Conservation (phyloP, 768 basidiomycete genomes). For the Daedaleopsis sinensis region DNA sequence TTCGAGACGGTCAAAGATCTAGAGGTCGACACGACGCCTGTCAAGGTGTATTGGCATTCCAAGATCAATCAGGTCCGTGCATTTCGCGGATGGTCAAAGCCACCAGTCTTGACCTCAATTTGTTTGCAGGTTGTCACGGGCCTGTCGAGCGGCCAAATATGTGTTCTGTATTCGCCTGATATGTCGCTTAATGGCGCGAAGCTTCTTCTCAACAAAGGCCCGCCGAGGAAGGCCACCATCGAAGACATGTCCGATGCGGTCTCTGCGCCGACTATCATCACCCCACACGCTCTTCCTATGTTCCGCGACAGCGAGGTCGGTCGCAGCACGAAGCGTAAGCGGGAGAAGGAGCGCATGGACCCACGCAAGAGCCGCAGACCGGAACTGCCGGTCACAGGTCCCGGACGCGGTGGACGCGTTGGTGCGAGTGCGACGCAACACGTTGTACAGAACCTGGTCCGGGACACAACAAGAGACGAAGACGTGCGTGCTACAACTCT, state of each 20-base stretch:
- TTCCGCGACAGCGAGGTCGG: slow-evolving; percentile 79
- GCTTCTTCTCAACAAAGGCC: slow-evolving; percentile 84
- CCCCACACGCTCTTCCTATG: slow-evolving; percentile 91
- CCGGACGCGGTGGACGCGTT: slow-evolving; percentile 91
- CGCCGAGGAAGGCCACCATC: slow-evolving; percentile 75
- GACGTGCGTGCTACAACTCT: slow-evolving; percentile 70
- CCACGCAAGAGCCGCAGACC: slow-evolving; percentile 91
- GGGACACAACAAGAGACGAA: slow-evolving; percentile 88
- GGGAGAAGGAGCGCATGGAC: slow-evolving; percentile 87
- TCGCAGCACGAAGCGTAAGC: slow-evolving; percentile 81
- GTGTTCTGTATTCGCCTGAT: slow-evolving; percentile 89
- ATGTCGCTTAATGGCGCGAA: slow-evolving; percentile 93
- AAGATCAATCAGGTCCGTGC: slow-evolving; percentile 91
- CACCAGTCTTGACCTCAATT: too few relatives aligned
- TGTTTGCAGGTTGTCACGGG: slow-evolving; percentile 77
- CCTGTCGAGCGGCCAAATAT: slow-evolving; percentile 84
- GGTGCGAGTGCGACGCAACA: slow-evolving; percentile 98
- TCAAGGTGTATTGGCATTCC: slow-evolving; percentile 92
- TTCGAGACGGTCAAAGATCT: slow-evolving; percentile 71
- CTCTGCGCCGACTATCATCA: slow-evolving; percentile 85
- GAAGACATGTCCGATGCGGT: slow-evolving; percentile 90
- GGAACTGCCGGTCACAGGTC: slow-evolving; percentile 90
- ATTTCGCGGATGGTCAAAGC: slow-evolving; percentile 66
- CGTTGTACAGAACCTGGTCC: slow-evolving; percentile 91
- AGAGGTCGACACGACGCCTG: slow-evolving; percentile 76